Percentiles rank a stretch among this genome's conserved stretches.
These are phyloP conservation scores for Tricholoma sp. DNA, from an alignment of 768 basidiomycete species.

Conservation along the genomic window DNA sequence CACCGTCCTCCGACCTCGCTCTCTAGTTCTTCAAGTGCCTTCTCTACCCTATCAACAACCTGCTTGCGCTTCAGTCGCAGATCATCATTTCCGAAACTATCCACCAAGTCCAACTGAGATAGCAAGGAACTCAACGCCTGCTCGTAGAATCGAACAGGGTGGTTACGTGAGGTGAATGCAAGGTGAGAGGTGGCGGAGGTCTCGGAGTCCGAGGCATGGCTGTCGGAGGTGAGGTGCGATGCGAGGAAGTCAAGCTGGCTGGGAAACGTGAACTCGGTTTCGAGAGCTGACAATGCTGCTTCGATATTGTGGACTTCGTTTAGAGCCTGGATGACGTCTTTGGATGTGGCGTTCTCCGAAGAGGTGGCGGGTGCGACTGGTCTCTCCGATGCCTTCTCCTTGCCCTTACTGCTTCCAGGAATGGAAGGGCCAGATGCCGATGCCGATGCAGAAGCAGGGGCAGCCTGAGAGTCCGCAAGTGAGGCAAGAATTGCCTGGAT, in stretches of 20 bases:
- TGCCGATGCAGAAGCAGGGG: slow-evolving; percentile 1
- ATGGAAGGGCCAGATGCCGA: slow-evolving; percentile 1
- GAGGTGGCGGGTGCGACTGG: slow-evolving; percentile 8
- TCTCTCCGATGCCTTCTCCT: slow-evolving; percentile 23
- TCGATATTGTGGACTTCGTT: slow-evolving; percentile 36
- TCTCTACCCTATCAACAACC: slow-evolving; percentile 51
- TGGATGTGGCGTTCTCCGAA: slow-evolving; percentile 17
- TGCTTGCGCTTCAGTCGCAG: slow-evolving; percentile 50
- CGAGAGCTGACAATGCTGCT: slow-evolving; percentile 32
- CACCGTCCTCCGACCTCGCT: slow-evolving; percentile 39
- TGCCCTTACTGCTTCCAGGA: slow-evolving; percentile 27
- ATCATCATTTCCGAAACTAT: slow-evolving; percentile 52
- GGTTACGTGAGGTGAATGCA: slow-evolving; percentile 53
- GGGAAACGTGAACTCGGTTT: slow-evolving; percentile 36
- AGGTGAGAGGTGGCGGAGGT: slow-evolving; percentile 31
- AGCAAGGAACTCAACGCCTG: slow-evolving; percentile 56
- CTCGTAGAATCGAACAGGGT: slow-evolving; percentile 57
- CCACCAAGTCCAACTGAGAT: slow-evolving; percentile 51
- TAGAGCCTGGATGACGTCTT: slow-evolving; percentile 29
- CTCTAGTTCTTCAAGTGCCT: slow-evolving; percentile 50
- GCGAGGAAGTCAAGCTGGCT: slow-evolving; percentile 35
- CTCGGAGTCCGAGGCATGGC: slow-evolving; percentile 14
- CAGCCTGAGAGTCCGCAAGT: slow-evolving; percentile 17
- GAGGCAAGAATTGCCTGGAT: slow-evolving; percentile 35
- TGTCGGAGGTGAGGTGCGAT: slow-evolving; percentile 24